Evolutionary conservation across 2,329 filamentous ascomycete species (phyloP).

Genomic region (Trichoderma oligosporum): DNA sequence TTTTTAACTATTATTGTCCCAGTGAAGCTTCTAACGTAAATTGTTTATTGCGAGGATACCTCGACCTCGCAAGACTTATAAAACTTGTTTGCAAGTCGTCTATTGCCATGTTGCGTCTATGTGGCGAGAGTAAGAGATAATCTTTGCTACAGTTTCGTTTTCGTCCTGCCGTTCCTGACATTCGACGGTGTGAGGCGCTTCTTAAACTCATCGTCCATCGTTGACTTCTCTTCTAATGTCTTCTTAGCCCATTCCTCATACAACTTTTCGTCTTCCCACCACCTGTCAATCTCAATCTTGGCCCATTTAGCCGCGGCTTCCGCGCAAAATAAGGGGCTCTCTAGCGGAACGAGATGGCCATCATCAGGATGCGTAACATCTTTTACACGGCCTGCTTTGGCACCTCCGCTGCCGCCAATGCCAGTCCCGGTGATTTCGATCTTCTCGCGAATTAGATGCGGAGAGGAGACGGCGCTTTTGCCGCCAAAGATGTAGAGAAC

Average conservation of each 20-base stretch:
- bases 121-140: neutral
- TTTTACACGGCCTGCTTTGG: slow-evolving; percentile 61
- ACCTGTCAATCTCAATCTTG: slow-evolving; percentile 51
- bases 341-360: slow-evolving; percentile 83
- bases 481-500: slow-evolving; percentile 68
- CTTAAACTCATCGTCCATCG: slow-evolving; percentile 48
- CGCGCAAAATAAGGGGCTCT: slow-evolving; percentile 66
- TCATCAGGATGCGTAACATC: slow-evolving; percentile 59
- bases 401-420: slow-evolving; percentile 64
- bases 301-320: slow-evolving; percentile 56
- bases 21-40: no score
- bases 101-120: no score
- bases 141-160: slow-evolving; percentile 15
- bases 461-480: slow-evolving; percentile 52
- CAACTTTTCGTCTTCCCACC: slow-evolving; percentile 53
- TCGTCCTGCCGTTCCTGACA: slow-evolving; percentile 7
- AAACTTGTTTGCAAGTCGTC: no score
- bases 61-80: no score
- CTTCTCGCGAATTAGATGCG: slow-evolving; percentile 53
- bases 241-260: slow-evolving; percentile 55
- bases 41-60: no score
- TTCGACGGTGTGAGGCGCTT: slow-evolving; percentile 43
- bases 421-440: slow-evolving; percentile 61
- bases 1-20: no score
- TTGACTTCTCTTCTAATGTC: slow-evolving; percentile 51